Evolutionary conservation across 176 grass and related monocot species (phyloP).

Genomic region (Oropetium thomaeum): DNA sequence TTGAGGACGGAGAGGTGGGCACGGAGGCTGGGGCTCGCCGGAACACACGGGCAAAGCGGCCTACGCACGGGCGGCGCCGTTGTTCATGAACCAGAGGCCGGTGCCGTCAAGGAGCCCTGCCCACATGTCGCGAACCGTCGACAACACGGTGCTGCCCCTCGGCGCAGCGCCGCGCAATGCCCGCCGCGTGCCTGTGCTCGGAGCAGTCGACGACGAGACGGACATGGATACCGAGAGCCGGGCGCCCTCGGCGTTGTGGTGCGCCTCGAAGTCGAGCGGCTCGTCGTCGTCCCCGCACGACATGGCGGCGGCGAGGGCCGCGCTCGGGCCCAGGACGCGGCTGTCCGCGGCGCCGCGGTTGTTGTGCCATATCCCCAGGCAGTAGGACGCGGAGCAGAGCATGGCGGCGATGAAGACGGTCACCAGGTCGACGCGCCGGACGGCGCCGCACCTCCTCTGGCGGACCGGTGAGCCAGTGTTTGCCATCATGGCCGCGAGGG

Average conservation of each 20-base stretch:
- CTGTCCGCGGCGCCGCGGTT: constrained; percentile 29
- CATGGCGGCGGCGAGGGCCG: neutral
- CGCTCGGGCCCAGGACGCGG: constrained; percentile 8
- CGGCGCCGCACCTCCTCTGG: constrained; percentile 20
- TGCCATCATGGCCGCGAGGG: constrained; percentile 37
- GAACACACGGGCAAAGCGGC: neutral
- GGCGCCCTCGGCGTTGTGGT: constrained; percentile 51
- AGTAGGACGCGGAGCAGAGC: constrained; percentile 71
- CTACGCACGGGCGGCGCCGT: constrained; percentile 50
- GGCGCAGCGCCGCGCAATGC: constrained; percentile 24
- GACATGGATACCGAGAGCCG: constrained; percentile 50
- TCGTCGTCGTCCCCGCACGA: constrained; percentile 26
- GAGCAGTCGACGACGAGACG: neutral
- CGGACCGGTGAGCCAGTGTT: constrained; percentile 11
- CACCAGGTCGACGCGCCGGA: constrained; percentile 41
- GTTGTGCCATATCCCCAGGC: constrained; percentile 70
- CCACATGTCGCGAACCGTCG: constrained; percentile 38
- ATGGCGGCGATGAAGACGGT: constrained; percentile 28
- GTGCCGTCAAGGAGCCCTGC: constrained; percentile 23
- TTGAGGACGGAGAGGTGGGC: neutral
- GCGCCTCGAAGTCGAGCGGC: constrained; percentile 69
- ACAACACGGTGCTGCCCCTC: neutral
- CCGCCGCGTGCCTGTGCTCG: neutral
- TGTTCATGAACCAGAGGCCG: constrained; percentile 40
- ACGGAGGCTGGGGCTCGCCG: neutral